Conservation (phyloP, 2,329 filamentous ascomycete genomes). For the Elsinoe perseae region DNA sequence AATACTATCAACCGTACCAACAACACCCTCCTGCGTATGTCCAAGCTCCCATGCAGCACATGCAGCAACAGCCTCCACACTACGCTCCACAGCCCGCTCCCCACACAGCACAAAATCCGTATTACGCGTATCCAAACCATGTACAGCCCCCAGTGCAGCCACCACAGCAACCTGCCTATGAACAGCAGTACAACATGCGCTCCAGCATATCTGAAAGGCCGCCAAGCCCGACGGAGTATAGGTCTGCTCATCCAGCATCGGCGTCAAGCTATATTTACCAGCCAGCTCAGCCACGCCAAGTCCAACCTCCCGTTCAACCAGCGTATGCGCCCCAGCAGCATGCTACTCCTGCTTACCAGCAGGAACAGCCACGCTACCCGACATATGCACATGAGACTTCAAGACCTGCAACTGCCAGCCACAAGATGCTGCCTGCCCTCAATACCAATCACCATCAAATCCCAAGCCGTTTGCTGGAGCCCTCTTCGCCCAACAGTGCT, state of each 20-base stretch:
- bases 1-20: conserved; percentile 16
- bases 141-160: background rate
- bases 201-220: conserved; percentile 6
- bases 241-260: background rate
- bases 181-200: conserved; percentile 9
- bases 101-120: background rate
- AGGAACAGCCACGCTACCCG: background rate
- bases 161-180: conserved; percentile 15
- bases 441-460: conserved; percentile 34
- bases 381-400: background rate
- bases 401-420: conserved; percentile 19
- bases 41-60: conserved; percentile 8
- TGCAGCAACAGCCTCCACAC: conserved; percentile 10
- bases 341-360: conserved; percentile 23
- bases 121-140: background rate
- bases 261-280: background rate
- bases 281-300: conserved; percentile 7
- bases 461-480: conserved; percentile 33
- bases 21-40: background rate
- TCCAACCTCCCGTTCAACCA: background rate
- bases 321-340: background rate
- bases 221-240: background rate
- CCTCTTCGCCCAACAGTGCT: conserved; percentile 38
- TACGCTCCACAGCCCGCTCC: conserved; percentile 4
- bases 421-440: conserved; percentile 36